Conservation (phyloP, 2,329 filamentous ascomycete species). For the Nectriaceae sp. region DNA sequence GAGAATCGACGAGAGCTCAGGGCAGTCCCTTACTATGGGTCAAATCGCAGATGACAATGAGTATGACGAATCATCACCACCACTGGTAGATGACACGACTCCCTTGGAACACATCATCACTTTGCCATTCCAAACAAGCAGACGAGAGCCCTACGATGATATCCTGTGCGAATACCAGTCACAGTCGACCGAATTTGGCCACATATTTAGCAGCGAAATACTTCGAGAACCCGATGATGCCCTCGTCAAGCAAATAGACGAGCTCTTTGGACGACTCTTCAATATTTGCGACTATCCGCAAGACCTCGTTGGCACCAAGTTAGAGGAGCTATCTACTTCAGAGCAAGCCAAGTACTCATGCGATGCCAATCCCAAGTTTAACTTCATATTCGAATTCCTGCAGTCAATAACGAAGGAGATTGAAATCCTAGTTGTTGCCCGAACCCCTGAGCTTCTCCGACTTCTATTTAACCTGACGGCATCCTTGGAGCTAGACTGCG, state of each 20-base stretch:
- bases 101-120: conserved; percentile 52
- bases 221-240: conserved; percentile 39
- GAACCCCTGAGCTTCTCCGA: conserved; percentile 50
- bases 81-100: conserved; percentile 10
- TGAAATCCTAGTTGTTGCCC: conserved; percentile 56
- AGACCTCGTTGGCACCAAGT: conserved; percentile 47
- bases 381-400: conserved; percentile 59
- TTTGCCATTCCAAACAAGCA: conserved; percentile 56
- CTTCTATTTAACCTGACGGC: conserved; percentile 54
- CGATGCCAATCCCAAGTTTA: conserved; percentile 61
- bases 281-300: conserved; percentile 61
- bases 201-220: conserved; percentile 42
- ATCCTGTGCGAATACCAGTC: conserved; percentile 46
- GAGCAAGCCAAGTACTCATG: conserved; percentile 55
- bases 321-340: conserved; percentile 39
- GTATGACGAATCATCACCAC: conserved; percentile 22
- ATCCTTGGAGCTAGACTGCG: conserved; percentile 38
- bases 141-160: conserved; percentile 54
- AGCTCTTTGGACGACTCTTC: conserved; percentile 51
- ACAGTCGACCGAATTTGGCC: conserved; percentile 48
- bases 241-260: conserved; percentile 49
- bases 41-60: conserved; percentile 25
- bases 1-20: conserved; percentile 21
- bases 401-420: conserved; percentile 44
- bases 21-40: conserved; percentile 27